Conservation (phyloP, 345 rosid genomes). For the Aurinia saxatilis region DNA sequence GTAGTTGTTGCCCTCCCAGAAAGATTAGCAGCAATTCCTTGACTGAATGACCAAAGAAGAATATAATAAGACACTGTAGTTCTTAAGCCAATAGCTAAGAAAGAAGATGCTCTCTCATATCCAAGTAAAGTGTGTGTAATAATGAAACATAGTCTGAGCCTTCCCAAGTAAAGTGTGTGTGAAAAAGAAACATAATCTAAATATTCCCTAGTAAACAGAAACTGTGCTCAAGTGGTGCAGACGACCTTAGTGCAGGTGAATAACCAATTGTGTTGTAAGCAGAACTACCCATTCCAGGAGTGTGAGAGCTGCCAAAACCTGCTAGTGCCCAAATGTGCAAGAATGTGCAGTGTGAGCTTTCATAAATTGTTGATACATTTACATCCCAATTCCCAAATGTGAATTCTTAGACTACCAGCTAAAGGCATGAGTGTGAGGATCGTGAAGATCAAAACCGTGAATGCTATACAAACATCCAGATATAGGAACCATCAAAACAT, state of each 20-base stretch:
- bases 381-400: slow-evolving; percentile 32
- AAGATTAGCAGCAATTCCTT: slow-evolving; percentile 38
- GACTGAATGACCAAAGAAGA: slow-evolving; percentile 36
- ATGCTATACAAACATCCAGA: not conserved
- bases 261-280: slow-evolving; percentile 81
- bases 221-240: slow-evolving; percentile 80
- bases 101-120: slow-evolving; percentile 23
- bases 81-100: slow-evolving; percentile 3
- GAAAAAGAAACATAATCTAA: slow-evolving; percentile 28
- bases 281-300: slow-evolving; percentile 88
- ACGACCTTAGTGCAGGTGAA: slow-evolving; percentile 94
- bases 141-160: slow-evolving; percentile 4
- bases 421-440: not conserved
- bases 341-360: slow-evolving; percentile 89
- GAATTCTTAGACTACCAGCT: slow-evolving; percentile 18
- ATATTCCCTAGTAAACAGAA: slow-evolving; percentile 30
- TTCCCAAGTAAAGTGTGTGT: slow-evolving; percentile 24
- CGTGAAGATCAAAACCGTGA: not conserved
- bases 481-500: slow-evolving; percentile 9
- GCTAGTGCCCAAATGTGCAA: slow-evolving; percentile 96
- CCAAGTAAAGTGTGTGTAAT: slow-evolving; percentile 29
- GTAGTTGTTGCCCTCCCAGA: slow-evolving; percentile 32
- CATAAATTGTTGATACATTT: slow-evolving; percentile 47
- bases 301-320: slow-evolving; percentile 91
- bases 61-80: slow-evolving; percentile 2